Evolutionary conservation across 2,329 filamentous ascomycete genomes (phyloP).

Genomic region (Aschersonia sp.): DNA sequence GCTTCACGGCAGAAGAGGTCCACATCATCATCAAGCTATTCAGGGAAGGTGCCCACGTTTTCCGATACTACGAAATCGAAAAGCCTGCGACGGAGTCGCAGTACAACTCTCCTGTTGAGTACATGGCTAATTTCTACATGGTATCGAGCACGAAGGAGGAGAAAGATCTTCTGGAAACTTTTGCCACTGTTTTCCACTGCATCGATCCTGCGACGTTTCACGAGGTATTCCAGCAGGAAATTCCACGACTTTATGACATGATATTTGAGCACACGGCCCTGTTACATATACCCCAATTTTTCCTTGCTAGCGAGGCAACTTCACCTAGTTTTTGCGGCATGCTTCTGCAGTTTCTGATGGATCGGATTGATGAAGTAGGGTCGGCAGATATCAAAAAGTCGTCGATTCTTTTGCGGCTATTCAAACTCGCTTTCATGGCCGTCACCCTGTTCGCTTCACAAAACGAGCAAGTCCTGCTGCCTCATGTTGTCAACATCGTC

Average conservation of each 20-base stretch:
- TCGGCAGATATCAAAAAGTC: conserved; percentile 85
- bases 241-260: conserved; percentile 91
- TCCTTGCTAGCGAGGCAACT: conserved; percentile 95
- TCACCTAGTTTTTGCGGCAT: conserved; percentile 96
- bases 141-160: conserved; percentile 89
- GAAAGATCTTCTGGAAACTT: conserved; percentile 92
- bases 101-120: conserved; percentile 72
- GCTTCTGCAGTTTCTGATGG: conserved; percentile 95
- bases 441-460: conserved; percentile 89
- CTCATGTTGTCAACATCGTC: conserved; percentile 93
- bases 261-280: conserved; percentile 94
- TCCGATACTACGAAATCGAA: conserved; percentile 91
- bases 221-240: conserved; percentile 95
- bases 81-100: conserved; percentile 58
- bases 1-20: conserved; percentile 94
- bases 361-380: conserved; percentile 86
- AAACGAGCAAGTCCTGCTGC: conserved; percentile 89
- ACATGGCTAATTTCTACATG: conserved; percentile 91
- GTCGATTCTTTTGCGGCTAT: conserved; percentile 80
- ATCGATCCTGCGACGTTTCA: conserved; percentile 97
- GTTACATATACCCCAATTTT: conserved; percentile 92
- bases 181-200: conserved; percentile 95
- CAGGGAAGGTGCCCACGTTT: conserved; percentile 88
- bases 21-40: conserved; percentile 94
- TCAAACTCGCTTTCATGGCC: conserved; percentile 98